Conservation (phyloP, 2,329 filamentous ascomycete genomes). For the Colletotrichum sp. region DNA sequence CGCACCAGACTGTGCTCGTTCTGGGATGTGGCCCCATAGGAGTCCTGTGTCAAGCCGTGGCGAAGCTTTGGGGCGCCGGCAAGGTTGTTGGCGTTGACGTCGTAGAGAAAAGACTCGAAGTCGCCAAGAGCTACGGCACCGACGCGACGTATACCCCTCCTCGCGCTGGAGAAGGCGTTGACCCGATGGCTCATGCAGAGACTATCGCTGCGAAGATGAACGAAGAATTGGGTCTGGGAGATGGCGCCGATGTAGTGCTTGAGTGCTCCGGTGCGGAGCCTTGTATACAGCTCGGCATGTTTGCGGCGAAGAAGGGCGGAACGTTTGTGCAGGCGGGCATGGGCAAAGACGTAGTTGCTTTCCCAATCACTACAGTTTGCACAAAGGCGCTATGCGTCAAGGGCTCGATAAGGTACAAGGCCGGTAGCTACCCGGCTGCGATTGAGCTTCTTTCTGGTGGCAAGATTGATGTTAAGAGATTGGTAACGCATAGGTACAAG, state of each 20-base stretch:
- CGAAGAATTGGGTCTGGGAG: background rate
- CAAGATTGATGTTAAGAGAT: background rate
- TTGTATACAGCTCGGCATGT: background rate
- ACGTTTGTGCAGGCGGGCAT: background rate
- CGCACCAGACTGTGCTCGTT: background rate
- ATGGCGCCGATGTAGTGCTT: background rate
- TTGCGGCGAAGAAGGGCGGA: background rate
- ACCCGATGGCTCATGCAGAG: background rate
- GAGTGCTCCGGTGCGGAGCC: slow-evolving; percentile 45
- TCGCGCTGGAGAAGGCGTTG: background rate
- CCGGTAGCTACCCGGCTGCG: background rate
- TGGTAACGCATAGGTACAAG: background rate
- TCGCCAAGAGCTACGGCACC: background rate
- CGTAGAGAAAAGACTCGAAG: background rate
- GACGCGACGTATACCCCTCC: background rate
- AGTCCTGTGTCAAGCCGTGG: background rate
- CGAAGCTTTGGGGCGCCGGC: background rate
- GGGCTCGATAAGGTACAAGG: background rate
- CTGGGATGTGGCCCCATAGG: background rate
- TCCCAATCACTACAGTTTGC: background rate
- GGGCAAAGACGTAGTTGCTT: background rate
- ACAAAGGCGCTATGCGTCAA: background rate
- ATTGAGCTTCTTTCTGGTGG: background rate
- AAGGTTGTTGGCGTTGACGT: background rate
- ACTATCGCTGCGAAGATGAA: background rate